Conservation (phyloP, 2,329 filamentous ascomycete genomes). For the Ustilaginoidea virens region DNA sequence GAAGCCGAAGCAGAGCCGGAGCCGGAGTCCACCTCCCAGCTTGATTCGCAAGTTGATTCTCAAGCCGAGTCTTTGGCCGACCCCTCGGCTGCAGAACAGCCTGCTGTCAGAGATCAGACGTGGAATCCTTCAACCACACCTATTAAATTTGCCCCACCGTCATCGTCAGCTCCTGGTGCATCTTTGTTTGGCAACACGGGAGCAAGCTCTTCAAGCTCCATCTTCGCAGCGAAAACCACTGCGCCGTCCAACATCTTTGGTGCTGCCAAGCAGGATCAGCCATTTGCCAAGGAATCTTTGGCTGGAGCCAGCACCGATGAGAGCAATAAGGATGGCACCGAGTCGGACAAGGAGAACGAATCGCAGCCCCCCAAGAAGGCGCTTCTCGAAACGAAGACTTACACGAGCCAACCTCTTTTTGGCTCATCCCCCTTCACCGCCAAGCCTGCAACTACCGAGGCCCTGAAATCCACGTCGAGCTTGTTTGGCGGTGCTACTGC, state of each 20-base stretch:
- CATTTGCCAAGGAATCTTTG: slow-evolving; percentile 13
- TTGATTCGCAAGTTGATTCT: not conserved
- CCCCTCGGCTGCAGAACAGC: slow-evolving; percentile 9
- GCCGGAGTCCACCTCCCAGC: not conserved
- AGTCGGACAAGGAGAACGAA: slow-evolving; percentile 30
- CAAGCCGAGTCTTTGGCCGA: not conserved
- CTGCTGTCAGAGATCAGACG: slow-evolving; percentile 21
- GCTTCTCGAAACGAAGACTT: slow-evolving; percentile 14
- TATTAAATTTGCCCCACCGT: slow-evolving; percentile 35
- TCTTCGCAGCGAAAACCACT: slow-evolving; percentile 22
- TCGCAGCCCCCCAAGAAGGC: slow-evolving; percentile 19
- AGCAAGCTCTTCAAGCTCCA: slow-evolving; percentile 14
- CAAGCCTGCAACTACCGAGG: slow-evolving; percentile 15
- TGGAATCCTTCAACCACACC: slow-evolving; percentile 32
- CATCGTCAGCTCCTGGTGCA: slow-evolving; percentile 13
- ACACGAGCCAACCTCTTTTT: slow-evolving; percentile 14
- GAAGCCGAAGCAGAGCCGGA: not conserved
- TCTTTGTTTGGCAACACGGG: slow-evolving; percentile 17
- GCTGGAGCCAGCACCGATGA: slow-evolving; percentile 11
- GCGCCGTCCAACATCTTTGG: slow-evolving; percentile 21
- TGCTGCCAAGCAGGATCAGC: slow-evolving; percentile 16
- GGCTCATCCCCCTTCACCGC: slow-evolving; percentile 17
- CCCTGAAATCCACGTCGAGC: slow-evolving; percentile 11
- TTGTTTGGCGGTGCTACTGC: slow-evolving; percentile 10
- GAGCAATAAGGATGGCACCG: slow-evolving; percentile 18